These are phyloP conservation scores for Trichoderma oligosporum DNA, from an alignment of 2,329 filamentous ascomycete genomes.

Conservation along the genomic window DNA sequence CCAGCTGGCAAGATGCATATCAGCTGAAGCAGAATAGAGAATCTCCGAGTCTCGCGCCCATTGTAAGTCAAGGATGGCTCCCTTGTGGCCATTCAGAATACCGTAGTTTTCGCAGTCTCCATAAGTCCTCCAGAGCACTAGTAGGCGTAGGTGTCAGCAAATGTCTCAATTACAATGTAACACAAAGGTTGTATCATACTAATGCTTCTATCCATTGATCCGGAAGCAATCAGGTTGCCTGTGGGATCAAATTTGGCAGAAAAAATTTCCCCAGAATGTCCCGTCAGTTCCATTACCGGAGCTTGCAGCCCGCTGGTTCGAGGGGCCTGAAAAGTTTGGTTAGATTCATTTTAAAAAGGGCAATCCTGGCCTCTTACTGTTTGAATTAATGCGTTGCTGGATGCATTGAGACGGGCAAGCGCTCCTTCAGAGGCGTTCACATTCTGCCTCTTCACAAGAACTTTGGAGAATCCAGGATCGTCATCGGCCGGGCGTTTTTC, in stretches of 20 bases:
- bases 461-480: constrained; percentile 72
- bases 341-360: background rate
- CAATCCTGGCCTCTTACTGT: constrained; percentile 37
- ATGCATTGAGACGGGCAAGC: constrained; percentile 50
- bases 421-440: constrained; percentile 47
- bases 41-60: constrained; percentile 95
- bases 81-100: constrained; percentile 80
- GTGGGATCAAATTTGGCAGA: constrained; percentile 84
- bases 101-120: constrained; percentile 95
- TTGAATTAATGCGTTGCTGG: constrained; percentile 48
- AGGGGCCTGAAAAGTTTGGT: constrained; percentile 53
- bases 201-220: constrained; percentile 90
- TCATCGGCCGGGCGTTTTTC: constrained; percentile 90
- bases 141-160: constrained; percentile 19
- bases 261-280: constrained; percentile 82
- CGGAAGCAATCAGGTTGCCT: constrained; percentile 85
- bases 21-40: constrained; percentile 87
- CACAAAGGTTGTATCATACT: constrained; percentile 48
- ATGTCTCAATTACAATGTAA: background rate
- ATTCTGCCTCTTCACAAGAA: constrained; percentile 88
- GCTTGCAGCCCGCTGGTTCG: constrained; percentile 81
- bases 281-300: constrained; percentile 89
- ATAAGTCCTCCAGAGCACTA: constrained; percentile 91
- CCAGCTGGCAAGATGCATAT: constrained; percentile 92
- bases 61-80: constrained; percentile 85